Percentiles rank a stretch among this genome's conserved stretches.
These are phyloP conservation scores for Pleurotus platypus DNA, from an alignment of 768 basidiomycete species.

Conservation along the genomic window DNA sequence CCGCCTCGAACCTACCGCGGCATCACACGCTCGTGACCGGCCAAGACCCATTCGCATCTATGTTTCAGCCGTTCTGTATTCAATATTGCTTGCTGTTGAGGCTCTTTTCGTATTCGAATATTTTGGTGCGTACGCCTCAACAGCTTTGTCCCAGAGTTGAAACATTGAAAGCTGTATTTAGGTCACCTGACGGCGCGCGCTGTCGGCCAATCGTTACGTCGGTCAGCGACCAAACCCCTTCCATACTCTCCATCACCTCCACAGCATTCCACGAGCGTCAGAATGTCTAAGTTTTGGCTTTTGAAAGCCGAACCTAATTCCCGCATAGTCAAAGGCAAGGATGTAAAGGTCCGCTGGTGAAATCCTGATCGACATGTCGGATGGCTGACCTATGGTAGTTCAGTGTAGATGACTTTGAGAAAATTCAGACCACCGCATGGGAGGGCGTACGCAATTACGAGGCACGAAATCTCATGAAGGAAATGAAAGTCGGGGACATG, in stretches of 20 bases:
- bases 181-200: no score
- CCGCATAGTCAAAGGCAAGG: constrained; percentile 80
- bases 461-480: constrained; percentile 79
- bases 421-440: constrained; percentile 68
- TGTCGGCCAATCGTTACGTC: no score
- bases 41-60: not conserved
- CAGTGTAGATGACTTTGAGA: constrained; percentile 83
- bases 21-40: not conserved
- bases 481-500: constrained; percentile 74
- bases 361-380: not conserved
- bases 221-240: no score
- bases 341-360: constrained; percentile 60
- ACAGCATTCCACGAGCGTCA: not conserved
- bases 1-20: not conserved
- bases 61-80: no score
- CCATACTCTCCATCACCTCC: no score
- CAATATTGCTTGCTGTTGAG: no score
- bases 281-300: constrained; percentile 49
- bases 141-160: no score
- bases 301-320: constrained; percentile 87
- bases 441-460: constrained; percentile 87
- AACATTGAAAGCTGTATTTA: no score
- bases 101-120: no score
- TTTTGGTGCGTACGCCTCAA: no score
- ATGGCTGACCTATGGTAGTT: constrained; percentile 42